These are phyloP conservation scores for Nakaseomyces uthaithaninus DNA, from an alignment of 1,139 yeast genomes.

Conservation along the genomic window DNA sequence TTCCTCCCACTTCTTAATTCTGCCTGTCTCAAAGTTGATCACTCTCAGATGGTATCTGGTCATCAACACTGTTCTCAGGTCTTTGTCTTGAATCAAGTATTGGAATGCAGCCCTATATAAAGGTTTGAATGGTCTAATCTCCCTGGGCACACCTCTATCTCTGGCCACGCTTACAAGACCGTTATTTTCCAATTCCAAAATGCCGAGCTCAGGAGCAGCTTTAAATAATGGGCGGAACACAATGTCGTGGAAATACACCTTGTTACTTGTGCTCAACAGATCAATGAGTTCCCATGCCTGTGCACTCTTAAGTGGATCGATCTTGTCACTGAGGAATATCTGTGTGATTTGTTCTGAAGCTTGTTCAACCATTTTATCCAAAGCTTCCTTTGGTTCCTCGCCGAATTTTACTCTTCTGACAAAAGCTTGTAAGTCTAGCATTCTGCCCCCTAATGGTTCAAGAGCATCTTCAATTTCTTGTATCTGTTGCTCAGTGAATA, in stretches of 20 bases:
- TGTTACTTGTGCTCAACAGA: conserved; percentile 43
- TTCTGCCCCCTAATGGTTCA: conserved; percentile 84
- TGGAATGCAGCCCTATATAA: conserved; percentile 73
- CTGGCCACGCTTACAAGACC: conserved; percentile 64
- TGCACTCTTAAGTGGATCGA: conserved; percentile 56
- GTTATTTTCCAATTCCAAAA: conserved; percentile 66
- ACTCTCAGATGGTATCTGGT: conserved; percentile 48
- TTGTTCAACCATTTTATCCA: conserved; percentile 70
- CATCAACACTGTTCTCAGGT: conserved; percentile 56
- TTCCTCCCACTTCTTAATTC: conserved; percentile 57
- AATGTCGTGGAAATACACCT: conserved; percentile 45
- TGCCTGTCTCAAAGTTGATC: conserved; percentile 52
- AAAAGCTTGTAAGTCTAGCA: conserved; percentile 87
- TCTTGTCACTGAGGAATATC: conserved; percentile 51
- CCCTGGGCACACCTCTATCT: conserved; percentile 65
- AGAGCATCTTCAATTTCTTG: conserved; percentile 47
- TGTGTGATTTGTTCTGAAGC: conserved; percentile 85
- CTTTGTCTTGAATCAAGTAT: conserved; percentile 50
- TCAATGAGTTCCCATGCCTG: conserved; percentile 87
- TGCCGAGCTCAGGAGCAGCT: conserved; percentile 44
- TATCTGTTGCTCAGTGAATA: conserved; percentile 15
- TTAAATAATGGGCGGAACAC: conserved; percentile 58
- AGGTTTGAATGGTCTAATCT: conserved; percentile 75
- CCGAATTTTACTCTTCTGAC: conserved; percentile 83
- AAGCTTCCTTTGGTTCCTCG: conserved; percentile 68